Base-by-base conservation (phyloP, 805 yeast genomes). In the Ogataea kodamae region DNA sequence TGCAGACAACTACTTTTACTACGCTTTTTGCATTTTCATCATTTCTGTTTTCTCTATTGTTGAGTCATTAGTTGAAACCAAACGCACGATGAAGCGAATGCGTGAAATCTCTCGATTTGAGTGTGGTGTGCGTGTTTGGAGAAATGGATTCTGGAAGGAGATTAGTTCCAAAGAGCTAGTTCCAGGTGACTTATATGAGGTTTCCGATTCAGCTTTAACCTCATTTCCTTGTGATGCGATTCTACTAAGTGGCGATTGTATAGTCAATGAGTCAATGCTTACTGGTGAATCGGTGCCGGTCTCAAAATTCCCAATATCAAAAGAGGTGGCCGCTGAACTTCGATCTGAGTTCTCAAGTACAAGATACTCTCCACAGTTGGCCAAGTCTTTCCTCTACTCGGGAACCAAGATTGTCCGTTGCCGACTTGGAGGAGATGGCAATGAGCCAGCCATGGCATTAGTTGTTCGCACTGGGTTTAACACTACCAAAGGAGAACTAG, bases 231-330 rank as follows among this genome's bases (percentile, higher is more conserved):
- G 96, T 54, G 99, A 92, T 59, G 82, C 95, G 1, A 59, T 92
- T 9, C 65, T 92, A 30, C 62, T 90, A 12, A 76, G 88, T 20
- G 98, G 99, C 32, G 97, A 89, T 54, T 85, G 95, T 55, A 88
- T 92, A 35, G 83, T 92, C n/a, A 92, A 92, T 57, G 99, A 92
- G 55, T 84, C 97, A 5, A 92, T 92, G 96, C 69, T 92, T 13
- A 92, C 99, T 0, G 99, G 99, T 23, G 99, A 92, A 57, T 87
- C 96, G 33, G 97, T 92, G 1, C 98, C 99, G 0, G 96, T 92
- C 3, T 76, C 96, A 0, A 92, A 92, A 56, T 42, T 67, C 8
- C 72, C 84, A 2, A 86, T 92, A 2, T 62, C 70, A 1, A 68
- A 72, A 10, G 88, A 79, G 6, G 68, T 79, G 0, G 72, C 87